A percentile compares a stretch with the other conserved stretches of the same genome.
Evolutionary conservation across 352 stramenopile species (phyloP).

Genomic region (Pythium oligandrum): DNA sequence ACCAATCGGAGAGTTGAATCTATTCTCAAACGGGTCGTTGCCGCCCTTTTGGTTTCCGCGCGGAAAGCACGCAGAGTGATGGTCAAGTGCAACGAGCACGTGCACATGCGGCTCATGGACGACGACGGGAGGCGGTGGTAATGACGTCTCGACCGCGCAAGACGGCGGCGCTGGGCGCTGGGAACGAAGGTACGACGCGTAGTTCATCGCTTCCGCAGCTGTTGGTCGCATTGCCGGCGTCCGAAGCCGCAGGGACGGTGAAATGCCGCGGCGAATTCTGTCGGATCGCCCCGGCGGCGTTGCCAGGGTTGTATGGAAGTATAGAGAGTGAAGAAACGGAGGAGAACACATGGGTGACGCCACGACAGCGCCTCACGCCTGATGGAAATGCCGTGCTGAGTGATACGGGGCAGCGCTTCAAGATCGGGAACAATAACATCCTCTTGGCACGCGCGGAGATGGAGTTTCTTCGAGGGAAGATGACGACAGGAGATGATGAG

Average conservation of each 20-base stretch:
- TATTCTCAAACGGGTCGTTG: constrained; percentile 3
- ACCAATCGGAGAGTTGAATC: constrained; percentile 2
- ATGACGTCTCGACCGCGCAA: too few species aligned
- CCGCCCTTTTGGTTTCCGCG: neutral
- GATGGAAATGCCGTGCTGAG: constrained; percentile 13
- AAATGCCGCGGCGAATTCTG: constrained; percentile 78
- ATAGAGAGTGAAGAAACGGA: constrained; percentile 1
- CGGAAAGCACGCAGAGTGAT: too few species aligned
- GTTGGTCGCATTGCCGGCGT: constrained; percentile 1
- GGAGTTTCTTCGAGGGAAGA: constrained; percentile 31
- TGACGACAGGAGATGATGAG: neutral
- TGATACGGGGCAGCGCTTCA: constrained; percentile 52
- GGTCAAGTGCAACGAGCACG: too few species aligned
- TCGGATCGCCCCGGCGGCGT: constrained; percentile 16
- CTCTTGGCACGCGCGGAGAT: constrained; percentile 58
- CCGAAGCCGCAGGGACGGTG: neutral
- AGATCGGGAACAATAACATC: constrained; percentile 74
- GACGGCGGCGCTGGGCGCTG: too few species aligned
- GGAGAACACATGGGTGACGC: constrained; percentile 2
- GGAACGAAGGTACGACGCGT: constrained; percentile 7
- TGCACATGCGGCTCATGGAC: too few species aligned
- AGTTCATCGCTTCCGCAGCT: constrained; percentile 49
- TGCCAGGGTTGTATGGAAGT: constrained; percentile 31
- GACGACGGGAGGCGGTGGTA: too few species aligned
- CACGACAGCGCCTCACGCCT: too few species aligned